These are phyloP conservation scores for Amanita brunnescens DNA, from an alignment of 768 basidiomycete species.

Conservation along the genomic window DNA sequence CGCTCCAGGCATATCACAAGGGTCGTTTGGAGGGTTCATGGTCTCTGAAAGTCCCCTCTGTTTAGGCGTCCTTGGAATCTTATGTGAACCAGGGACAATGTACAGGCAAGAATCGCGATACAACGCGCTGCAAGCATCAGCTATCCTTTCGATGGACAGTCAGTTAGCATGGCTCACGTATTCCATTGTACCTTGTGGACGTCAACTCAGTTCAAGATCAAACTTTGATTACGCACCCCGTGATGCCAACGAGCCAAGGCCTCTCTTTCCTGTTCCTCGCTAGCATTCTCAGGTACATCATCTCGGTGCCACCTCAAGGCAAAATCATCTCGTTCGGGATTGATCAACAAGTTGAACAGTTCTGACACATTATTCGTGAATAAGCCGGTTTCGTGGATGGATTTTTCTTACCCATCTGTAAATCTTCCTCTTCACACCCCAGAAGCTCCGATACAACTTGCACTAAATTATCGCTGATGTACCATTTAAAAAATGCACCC, in stretches of 20 bases:
- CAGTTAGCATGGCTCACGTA: slow-evolving; percentile 37
- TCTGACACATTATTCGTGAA: slow-evolving; percentile 35
- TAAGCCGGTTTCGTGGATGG: neutral
- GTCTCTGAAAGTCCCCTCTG: slow-evolving; percentile 51
- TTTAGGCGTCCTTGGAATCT: slow-evolving; percentile 39
- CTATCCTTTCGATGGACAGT: neutral
- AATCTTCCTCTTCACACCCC: slow-evolving; percentile 43
- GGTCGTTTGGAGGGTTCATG: slow-evolving; percentile 42
- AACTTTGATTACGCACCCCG: slow-evolving; percentile 39
- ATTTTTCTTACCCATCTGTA: slow-evolving; percentile 60
- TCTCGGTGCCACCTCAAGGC: slow-evolving; percentile 78
- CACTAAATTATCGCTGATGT: slow-evolving; percentile 45
- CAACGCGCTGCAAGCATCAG: slow-evolving; percentile 38
- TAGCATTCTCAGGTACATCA: slow-evolving; percentile 53
- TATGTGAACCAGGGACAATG: slow-evolving; percentile 65
- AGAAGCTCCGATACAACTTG: slow-evolving; percentile 37
- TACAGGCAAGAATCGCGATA: slow-evolving; percentile 63
- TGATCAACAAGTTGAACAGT: slow-evolving; percentile 68
- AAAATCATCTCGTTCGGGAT: slow-evolving; percentile 55
- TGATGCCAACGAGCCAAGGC: slow-evolving; percentile 54
- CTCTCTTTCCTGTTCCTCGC: slow-evolving; percentile 46
- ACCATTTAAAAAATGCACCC: slow-evolving; percentile 56
- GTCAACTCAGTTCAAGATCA: neutral
- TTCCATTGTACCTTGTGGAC: slow-evolving; percentile 67
- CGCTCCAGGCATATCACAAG: slow-evolving; percentile 63